A percentile compares a stretch with the other conserved stretches of the same genome.
phyloP scores from a whole-genome alignment of 257 asterid genomes.

The Solanum chmielewskii region DNA sequence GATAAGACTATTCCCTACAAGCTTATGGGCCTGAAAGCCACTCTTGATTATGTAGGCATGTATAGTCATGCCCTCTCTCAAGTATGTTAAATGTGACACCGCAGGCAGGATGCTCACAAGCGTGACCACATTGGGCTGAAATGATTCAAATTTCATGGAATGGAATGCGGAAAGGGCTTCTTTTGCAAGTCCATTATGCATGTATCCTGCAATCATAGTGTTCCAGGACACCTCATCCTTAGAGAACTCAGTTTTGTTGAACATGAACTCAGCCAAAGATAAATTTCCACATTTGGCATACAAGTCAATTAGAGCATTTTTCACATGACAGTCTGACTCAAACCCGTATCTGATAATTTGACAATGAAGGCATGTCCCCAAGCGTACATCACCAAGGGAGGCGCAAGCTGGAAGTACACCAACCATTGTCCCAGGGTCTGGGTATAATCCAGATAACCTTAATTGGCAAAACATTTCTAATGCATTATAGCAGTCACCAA shows the following conservation, averaged over 20 bases:
- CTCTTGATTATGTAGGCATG: not conserved
- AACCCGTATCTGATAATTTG: constrained; percentile 17
- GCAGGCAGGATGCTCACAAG: constrained; percentile 4
- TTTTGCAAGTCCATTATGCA: constrained; percentile 19
- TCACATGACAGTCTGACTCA: constrained; percentile 23
- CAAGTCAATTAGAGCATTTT: constrained; percentile 26
- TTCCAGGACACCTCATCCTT: constrained; percentile 35
- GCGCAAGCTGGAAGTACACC: constrained; percentile 34
- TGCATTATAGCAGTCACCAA: constrained; percentile 11
- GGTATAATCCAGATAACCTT: constrained; percentile 13
- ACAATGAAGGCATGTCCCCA: constrained; percentile 19
- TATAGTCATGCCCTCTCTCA: not conserved
- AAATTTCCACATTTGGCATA: constrained; percentile 29
- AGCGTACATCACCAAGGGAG: constrained; percentile 7
- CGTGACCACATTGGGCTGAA: not conserved
- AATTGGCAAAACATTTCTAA: constrained; percentile 13
- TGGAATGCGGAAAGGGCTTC: constrained; percentile 9
- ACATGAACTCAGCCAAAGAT: constrained; percentile 18
- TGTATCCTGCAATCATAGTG: constrained; percentile 23
- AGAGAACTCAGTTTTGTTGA: constrained; percentile 4
- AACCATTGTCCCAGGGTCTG: constrained; percentile 29
- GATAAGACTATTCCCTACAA: constrained; percentile 5
- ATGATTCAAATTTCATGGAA: not conserved
- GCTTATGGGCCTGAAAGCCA: constrained; percentile 3
- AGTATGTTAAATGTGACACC: not conserved